A percentile compares a stretch with the other conserved stretches of the same genome.
phyloP scores from a whole-genome alignment of 2,329 filamentous ascomycete species.

The Colletotrichum theobromicola region DNA sequence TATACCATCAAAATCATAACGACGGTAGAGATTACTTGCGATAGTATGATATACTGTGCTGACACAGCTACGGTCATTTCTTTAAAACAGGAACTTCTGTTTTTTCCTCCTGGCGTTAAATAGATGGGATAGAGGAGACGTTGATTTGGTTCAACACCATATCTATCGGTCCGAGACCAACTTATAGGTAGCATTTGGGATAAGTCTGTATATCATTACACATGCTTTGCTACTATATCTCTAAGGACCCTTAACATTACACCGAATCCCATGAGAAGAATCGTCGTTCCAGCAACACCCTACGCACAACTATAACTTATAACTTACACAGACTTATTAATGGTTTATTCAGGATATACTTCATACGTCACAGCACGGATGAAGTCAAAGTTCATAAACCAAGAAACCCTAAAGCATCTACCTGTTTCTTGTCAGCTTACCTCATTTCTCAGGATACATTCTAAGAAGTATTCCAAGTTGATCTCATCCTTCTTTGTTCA shows the following conservation, averaged over 20 bases:
- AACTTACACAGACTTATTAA: no score
- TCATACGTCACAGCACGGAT: neutral
- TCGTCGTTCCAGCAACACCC: no score
- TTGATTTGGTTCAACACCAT: no score
- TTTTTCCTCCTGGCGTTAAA: no score
- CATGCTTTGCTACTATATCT: neutral
- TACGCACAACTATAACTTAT: neutral
- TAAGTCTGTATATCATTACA: accelerated
- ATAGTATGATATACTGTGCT: neutral
- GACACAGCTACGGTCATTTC: neutral
- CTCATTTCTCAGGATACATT: neutral
- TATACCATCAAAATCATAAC: neutral
- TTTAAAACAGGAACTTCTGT: neutral
- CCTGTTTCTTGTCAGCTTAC: neutral
- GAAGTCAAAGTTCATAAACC: accelerated
- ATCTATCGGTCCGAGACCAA: no score
- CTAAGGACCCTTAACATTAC: neutral
- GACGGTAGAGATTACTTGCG: neutral
- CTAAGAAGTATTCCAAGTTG: neutral
- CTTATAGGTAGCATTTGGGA: accelerated
- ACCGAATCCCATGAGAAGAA: accelerated
- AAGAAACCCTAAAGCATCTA: neutral
- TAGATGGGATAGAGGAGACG: no score
- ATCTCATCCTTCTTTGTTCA: neutral
- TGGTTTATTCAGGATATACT: no score